Evolutionary conservation across 805 yeast species (phyloP), one percentile per base, ranked within the genome.

Genomic region (Torulaspora microellipsoides): DNA sequence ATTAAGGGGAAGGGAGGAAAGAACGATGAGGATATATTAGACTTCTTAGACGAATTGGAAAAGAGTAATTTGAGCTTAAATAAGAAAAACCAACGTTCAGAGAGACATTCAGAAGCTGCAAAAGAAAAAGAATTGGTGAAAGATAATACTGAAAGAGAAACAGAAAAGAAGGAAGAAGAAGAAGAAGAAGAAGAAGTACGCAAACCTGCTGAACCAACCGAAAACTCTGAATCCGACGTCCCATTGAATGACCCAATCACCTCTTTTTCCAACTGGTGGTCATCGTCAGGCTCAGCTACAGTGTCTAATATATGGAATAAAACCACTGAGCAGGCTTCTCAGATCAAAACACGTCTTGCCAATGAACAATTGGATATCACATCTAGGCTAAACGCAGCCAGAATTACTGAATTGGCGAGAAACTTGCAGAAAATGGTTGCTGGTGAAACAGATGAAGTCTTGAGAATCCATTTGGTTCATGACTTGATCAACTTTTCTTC

Each of bases 221-320:
- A 57, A 47, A 49, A 52, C 28, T 58, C 46, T 28, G 50, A 54
- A 40, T 59, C 49, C 11, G 54, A 47, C 14, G 45, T 56, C 38
- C 65, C 64, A 23, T 54, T 64, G 7, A 63, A 71, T 47, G 88
- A 82, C 55, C 88, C 90, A 12, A 73, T 83, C 30, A 71, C 81
- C 0, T 74, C 86, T 1, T 65, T 84, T 38, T 72, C 88, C 3
- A 77, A 72, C 31, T 85, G 95, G 93, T 83, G 89, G 88, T 75
- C 78, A 2, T 71, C 71, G 1, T 80, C 80, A 34, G 90, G 90
- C 0, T 78, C 88, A 2, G 69, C 75, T 2, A 78, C 78, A 23
- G 87, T 83, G 2, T 72, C 76, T 4, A 79, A 80, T 6, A 52
- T 85, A 11, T 83, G 89, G 88, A 85, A 80, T 9, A 63, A 60